Base-by-base conservation (phyloP, 768 basidiomycete species). In the Termitomyces bulborhizus region DNA sequence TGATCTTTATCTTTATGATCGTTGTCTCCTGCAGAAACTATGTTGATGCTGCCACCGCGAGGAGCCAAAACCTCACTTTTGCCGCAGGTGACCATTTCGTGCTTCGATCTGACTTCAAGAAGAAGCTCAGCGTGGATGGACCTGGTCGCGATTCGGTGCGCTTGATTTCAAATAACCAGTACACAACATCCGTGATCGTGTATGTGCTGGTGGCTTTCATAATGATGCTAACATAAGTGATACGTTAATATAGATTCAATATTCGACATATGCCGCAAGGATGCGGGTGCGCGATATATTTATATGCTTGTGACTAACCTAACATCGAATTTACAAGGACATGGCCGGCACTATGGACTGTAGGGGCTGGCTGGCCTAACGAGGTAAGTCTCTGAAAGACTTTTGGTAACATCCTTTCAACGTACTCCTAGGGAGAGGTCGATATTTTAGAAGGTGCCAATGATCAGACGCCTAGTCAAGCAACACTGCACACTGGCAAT, bases 291-390 rank as follows among this genome's bases (percentile, higher is more conserved):
- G 75, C 67, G 40, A 47, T 24, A 27, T 16, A 64, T 18, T 34
- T 36, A 44, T 8, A 40, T 8, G 16, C 54, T 16, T 4, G 8
- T 1, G 3, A 46, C 42, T 32, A n/a, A 56, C 24, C 39, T 27
- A n/a, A 56, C 18, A 26, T 31, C 29, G 32, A 29, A 31, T 43
- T 50, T 32, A 44, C 26, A 40, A 73, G 72, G 5, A 73, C 71
- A n/a, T 73, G 81, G 82, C 82, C 82, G 3, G 80, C 83, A 9
- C 63, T 78, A 26, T 82, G 81, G 81, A 81, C 80, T n/a, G 78
- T 73, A n/a, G 77, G 73, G 9, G 64, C 60, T 2, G 62, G 73
- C 58, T 84, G 80, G 81, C 82, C 81, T 2, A 65, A 70, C 50
- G 56, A 61, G 66, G 80, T 66, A 65, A 55, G 37, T 15, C n/a